Base-by-base conservation (phyloP, 1,284 basidiomycete species). In the Takashimella koratensis region DNA sequence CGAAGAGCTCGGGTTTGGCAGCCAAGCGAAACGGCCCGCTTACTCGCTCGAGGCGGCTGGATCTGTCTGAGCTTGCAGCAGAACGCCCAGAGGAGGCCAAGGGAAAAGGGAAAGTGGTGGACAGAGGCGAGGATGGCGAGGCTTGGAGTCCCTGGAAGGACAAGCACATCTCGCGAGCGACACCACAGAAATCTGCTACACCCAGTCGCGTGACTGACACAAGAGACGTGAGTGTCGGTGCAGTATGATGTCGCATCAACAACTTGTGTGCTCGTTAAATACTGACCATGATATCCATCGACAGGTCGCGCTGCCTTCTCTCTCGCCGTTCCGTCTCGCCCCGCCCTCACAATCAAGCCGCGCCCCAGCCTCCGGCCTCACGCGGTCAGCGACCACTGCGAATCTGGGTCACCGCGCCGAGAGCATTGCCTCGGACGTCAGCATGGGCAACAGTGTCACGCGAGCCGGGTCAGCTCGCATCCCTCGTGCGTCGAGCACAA, bases 71-170 rank as follows among this genome's bases (percentile, higher is more conserved):
- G 11, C 24, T 60, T 11, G 61, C 45, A 1, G 57, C 57, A 30
- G 58, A 59, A 12, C 23, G n/a, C 20, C 24, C 26, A 16, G 52
- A 46, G 22, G 45, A 56, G 13, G 45, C n/a, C 3, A 53, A 53
- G 47, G 49, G 36, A 16, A 56, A 49, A 43, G 55, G 49, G 19
- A 43, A 47, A 42, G 52, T 51, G 12, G 48, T 40, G 24, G 53
- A 59, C 8, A 36, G 30, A 16, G 10, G 30, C 16, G 10, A 36
- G 16, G 42, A 54, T 50, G 53, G 54, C 53, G 47, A 56, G 43
- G 24, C 45, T 10, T 72, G 68, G 70, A 69, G 67, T 57, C 70
- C 70, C 2, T 70, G 68, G 70, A 65, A 64, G 49, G 58, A 58
- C 30, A 45, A 45, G 41, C 16, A 8, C 10, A 36, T 36, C 16